Conservation (phyloP, 495 filamentous ascomycete genomes). For the Neurospora intermedia region DNA sequence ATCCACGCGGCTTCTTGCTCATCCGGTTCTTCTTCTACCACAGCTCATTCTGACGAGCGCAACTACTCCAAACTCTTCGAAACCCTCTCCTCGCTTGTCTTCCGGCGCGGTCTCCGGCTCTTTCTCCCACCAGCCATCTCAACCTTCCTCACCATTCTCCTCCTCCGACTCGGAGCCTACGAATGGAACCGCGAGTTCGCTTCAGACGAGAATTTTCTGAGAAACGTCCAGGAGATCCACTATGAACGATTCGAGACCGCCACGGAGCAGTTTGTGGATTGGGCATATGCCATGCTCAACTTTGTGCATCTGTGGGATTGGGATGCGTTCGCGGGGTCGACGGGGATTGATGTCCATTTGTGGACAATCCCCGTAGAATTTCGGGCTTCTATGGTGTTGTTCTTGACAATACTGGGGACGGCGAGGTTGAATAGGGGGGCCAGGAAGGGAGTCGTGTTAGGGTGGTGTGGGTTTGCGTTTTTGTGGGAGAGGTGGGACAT, state of each 20-base stretch:
- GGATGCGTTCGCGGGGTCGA: conserved; percentile 31
- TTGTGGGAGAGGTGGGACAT: conserved; percentile 32
- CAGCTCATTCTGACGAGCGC: conserved; percentile 25
- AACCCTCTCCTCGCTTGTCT: conserved; percentile 50
- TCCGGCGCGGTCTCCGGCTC: conserved; percentile 54
- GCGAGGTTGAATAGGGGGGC: conserved; percentile 17
- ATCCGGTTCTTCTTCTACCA: neutral
- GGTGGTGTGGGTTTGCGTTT: conserved; percentile 23
- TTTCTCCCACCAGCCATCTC: conserved; percentile 56
- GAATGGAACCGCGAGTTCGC: conserved; percentile 33
- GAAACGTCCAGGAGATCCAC: conserved; percentile 34
- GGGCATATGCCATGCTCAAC: conserved; percentile 23
- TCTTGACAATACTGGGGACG: conserved; percentile 44
- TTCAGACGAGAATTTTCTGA: conserved; percentile 20
- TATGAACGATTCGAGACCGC: conserved; percentile 16
- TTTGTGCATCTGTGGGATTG: conserved; percentile 33
- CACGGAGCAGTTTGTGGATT: conserved; percentile 21
- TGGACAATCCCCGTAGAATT: conserved; percentile 72
- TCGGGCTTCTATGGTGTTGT: conserved; percentile 52
- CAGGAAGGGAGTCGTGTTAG: conserved; percentile 15
- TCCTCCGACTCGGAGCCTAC: conserved; percentile 43
- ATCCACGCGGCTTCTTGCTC: conserved; percentile 21
- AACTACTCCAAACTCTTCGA: conserved; percentile 10
- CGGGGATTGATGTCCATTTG: conserved; percentile 51
- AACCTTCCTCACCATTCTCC: conserved; percentile 44